These are phyloP conservation scores for Auricularia sp. DNA, from an alignment of 768 basidiomycete genomes.

Conservation along the genomic window DNA sequence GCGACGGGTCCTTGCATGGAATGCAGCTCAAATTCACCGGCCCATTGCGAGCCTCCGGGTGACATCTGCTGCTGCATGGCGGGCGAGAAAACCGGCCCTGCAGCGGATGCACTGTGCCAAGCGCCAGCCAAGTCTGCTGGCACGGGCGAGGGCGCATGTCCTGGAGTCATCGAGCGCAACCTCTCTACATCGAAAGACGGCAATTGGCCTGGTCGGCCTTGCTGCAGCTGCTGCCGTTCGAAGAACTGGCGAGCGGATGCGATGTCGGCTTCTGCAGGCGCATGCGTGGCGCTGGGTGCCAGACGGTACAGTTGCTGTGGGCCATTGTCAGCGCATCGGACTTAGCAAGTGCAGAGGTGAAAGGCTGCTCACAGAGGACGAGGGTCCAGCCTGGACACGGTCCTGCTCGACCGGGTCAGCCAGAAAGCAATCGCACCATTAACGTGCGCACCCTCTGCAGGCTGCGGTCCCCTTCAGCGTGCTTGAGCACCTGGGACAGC, in stretches of 20 bases:
- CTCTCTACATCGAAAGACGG: neutral
- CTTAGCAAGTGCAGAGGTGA: neutral
- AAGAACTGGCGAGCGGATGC: slow-evolving; percentile 77
- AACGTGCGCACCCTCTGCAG: slow-evolving; percentile 59
- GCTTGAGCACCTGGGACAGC: slow-evolving; percentile 79
- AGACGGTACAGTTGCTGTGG: slow-evolving; percentile 58
- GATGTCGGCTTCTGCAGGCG: slow-evolving; percentile 54
- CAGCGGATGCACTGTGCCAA: neutral
- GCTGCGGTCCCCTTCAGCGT: slow-evolving; percentile 80
- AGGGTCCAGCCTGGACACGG: slow-evolving; percentile 53
- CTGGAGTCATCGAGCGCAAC: neutral
- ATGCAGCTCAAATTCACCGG: neutral
- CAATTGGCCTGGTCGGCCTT: neutral
- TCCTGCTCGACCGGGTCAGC: slow-evolving; percentile 37
- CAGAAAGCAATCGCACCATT: neutral
- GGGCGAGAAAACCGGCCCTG: slow-evolving; percentile 13
- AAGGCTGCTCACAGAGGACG: slow-evolving; percentile 46
- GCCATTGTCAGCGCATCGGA: no score
- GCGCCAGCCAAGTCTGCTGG: neutral
- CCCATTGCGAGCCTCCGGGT: neutral
- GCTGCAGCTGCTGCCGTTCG: slow-evolving; percentile 5
- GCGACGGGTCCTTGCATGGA: neutral
- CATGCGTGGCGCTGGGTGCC: slow-evolving; percentile 41
- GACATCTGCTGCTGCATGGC: slow-evolving; percentile 25
- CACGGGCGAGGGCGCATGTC: neutral